Percentiles rank a stretch among this genome's conserved stretches.
These are phyloP conservation scores for Coemansia sp. DNA, from an alignment of 192 early-diverging fungal species.

Conservation along the genomic window DNA sequence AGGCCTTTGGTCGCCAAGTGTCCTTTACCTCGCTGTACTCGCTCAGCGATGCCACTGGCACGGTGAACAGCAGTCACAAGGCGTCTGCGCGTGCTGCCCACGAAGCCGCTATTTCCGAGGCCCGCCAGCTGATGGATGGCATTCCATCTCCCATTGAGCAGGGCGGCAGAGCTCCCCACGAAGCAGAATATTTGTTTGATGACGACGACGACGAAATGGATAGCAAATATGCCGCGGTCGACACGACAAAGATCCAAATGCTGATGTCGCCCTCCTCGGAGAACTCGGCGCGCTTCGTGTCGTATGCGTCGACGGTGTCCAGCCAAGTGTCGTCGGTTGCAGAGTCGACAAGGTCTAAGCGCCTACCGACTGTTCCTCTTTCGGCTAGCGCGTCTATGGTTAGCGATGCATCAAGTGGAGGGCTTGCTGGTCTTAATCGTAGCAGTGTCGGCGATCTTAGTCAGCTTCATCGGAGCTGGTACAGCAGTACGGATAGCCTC, in stretches of 20 bases:
- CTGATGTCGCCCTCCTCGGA: slow-evolving; percentile 49
- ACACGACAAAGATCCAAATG: slow-evolving; percentile 31
- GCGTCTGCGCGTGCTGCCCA: slow-evolving; percentile 24
- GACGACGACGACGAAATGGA: slow-evolving; percentile 32
- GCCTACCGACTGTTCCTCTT: slow-evolving; percentile 19
- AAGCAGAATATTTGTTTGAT: slow-evolving; percentile 55
- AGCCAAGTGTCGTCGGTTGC: slow-evolving; percentile 30
- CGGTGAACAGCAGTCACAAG: slow-evolving; percentile 12
- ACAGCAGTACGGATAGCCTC: slow-evolving; percentile 52
- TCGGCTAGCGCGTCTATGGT: slow-evolving; percentile 34
- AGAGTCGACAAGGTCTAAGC: slow-evolving; percentile 24
- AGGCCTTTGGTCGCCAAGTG: slow-evolving; percentile 17
- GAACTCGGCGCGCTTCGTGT: slow-evolving; percentile 38
- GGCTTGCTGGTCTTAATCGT: slow-evolving; percentile 27
- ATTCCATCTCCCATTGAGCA: slow-evolving; percentile 51
- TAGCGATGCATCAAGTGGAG: slow-evolving; percentile 35
- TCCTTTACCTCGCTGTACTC: slow-evolving; percentile 51
- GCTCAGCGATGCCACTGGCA: slow-evolving; percentile 26
- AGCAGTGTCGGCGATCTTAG: slow-evolving; percentile 37
- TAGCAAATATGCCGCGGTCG: background rate
- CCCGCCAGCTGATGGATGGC: slow-evolving; percentile 48
- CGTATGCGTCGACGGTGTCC: slow-evolving; percentile 40
- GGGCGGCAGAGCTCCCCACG: slow-evolving; percentile 15
- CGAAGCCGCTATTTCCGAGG: slow-evolving; percentile 45
- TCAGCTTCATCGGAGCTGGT: slow-evolving; percentile 52